Percentiles rank a stretch among this genome's conserved stretches.
Conservation (phyloP, 371 early-diverging fungal species). For the Cladochytrium tenue region DNA sequence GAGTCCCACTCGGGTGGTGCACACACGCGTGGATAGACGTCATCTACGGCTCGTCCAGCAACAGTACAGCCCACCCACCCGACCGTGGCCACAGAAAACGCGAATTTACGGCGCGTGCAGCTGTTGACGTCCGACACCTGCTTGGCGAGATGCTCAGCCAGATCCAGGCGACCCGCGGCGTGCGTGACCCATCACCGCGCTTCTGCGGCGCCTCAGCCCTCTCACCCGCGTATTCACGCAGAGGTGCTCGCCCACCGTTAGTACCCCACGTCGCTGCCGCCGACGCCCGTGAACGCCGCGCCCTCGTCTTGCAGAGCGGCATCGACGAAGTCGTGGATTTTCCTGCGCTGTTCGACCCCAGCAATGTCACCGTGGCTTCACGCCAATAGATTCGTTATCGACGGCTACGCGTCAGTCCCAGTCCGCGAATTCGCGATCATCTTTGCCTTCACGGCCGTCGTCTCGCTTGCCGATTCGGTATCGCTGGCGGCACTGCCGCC, state of each 20-base stretch:
- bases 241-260: conserved; percentile 19
- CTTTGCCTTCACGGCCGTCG: no score
- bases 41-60: conserved; percentile 45
- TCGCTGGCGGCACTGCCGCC: neutral
- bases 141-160: conserved; percentile 31
- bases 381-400: neutral
- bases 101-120: conserved; percentile 32
- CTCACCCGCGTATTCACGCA: conserved; percentile 9
- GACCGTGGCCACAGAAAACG: conserved; percentile 28
- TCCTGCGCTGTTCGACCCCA: conserved; percentile 9
- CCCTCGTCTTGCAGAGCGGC: conserved; percentile 17
- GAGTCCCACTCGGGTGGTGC: conserved; percentile 26
- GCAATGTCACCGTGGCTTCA: neutral
- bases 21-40: no score
- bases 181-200: conserved; percentile 7
- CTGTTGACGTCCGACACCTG: conserved; percentile 30
- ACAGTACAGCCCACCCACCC: conserved; percentile 33
- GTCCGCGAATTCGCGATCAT: neutral
- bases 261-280: conserved; percentile 14
- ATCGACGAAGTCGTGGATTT: conserved; percentile 22
- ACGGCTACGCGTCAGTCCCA: conserved; percentile 12
- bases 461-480: no score
- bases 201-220: conserved; percentile 6
- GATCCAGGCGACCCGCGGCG: neutral
- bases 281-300: conserved; percentile 15